Evolutionary conservation across 83 land plant species (phyloP), one percentile per base, ranked within the genome.

Genomic region (Picea abies): DNA sequence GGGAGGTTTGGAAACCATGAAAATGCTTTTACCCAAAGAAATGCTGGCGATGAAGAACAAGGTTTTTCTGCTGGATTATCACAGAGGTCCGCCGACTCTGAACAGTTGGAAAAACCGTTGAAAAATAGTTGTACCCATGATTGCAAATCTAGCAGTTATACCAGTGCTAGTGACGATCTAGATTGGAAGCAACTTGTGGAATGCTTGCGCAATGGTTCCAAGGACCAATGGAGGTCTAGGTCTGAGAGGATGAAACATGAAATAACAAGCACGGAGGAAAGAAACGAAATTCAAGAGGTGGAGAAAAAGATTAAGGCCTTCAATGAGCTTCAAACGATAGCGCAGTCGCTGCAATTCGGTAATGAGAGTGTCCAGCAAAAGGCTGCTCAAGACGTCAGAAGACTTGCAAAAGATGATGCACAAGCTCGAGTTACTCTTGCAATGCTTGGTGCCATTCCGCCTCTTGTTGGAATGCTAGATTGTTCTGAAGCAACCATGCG

Each of bases 361-460:
- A 66, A 68, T 39, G 44, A 73, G 62, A 77, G 68, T 32, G 67
- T 67, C 29, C 73, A 84, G 64, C 49, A 73, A 58, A 81, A 79
- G 63, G 96, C 87, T 35, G 93, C 96, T 12, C 68, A 14, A 68
- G 85, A 83, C 17, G 90, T 92, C 70, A 85, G 94, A 82, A 41
- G 68, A 64, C 75, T 87, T 5, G 83, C 92, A 19, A 92, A 86
- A 86, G 95, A 86, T 56, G 90, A 96, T 79, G 77, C 89, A 8
- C 81, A 84, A 17, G 95, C 94, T 1, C 82, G 98, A 68, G 82
- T 37, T 32, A 92, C 96, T 16, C 88, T 96, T 0, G 93, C 97
- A 8, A 85, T 94, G 87, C 92, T 96, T 25, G 97, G 97, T 11
- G 92, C 89, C 7, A 94, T 96, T 60, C 98, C 98, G 20, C 91